A percentile compares a stretch with the other conserved stretches of the same genome.
phyloP scores from a whole-genome alignment of 83 land plant genomes.

The Diphasiastrum complanatum region DNA sequence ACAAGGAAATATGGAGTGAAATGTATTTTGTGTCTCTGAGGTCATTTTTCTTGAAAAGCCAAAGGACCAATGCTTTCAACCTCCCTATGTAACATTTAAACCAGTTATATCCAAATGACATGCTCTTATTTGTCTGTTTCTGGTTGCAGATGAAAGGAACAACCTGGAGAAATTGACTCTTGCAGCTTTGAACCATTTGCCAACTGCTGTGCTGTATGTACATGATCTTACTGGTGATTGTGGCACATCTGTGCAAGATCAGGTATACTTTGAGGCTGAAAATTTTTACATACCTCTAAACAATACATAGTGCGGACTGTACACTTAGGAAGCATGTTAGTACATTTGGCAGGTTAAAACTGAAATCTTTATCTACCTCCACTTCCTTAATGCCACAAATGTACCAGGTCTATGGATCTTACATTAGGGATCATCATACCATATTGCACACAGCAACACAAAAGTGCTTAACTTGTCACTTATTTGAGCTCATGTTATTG shows the following conservation, averaged over 20 bases:
- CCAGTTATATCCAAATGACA: background rate
- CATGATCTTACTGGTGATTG: conserved; percentile 97
- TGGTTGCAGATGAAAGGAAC: conserved; percentile 71
- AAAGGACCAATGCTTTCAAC: no score
- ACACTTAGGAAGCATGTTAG: no score
- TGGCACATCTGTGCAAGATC: conserved; percentile 81
- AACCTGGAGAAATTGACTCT: conserved; percentile 89
- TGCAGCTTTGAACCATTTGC: conserved; percentile 84
- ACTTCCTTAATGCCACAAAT: no score
- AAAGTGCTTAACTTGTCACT: background rate
- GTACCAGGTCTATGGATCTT: no score
- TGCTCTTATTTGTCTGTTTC: background rate
- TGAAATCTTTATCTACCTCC: no score
- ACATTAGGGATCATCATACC: no score
- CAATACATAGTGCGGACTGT: no score
- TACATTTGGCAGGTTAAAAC: no score
- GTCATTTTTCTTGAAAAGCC: no score
- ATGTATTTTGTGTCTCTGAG: background rate
- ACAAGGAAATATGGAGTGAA: background rate
- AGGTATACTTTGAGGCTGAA: conserved; percentile 62
- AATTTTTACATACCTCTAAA: no score
- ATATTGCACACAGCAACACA: no score
- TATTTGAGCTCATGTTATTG: background rate
- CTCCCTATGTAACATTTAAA: no score
- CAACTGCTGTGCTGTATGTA: conserved; percentile 86